Evolutionary conservation across 768 basidiomycete genomes (phyloP).

Genomic region (Auriscalpium orientale): DNA sequence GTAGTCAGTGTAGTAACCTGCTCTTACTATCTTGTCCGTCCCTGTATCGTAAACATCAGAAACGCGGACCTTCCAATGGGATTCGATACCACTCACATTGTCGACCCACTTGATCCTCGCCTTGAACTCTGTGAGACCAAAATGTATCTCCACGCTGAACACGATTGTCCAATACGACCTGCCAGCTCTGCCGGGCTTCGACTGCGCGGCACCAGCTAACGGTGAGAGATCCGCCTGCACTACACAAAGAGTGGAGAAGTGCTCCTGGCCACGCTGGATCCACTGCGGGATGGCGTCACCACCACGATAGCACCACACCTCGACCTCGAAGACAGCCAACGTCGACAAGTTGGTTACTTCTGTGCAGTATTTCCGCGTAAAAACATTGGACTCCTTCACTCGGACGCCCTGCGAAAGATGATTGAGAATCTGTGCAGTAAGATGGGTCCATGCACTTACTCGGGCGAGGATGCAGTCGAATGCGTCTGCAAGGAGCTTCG

Average conservation of each 20-base stretch:
- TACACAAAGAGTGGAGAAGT: constrained; percentile 70
- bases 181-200: constrained; percentile 55
- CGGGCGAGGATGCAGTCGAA: constrained; percentile 74
- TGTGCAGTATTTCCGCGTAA: constrained; percentile 76
- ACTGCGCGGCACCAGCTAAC: constrained; percentile 59
- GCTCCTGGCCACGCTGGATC: constrained; percentile 59
- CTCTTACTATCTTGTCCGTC: constrained; percentile 63
- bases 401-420: constrained; percentile 43
- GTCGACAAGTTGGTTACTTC: constrained; percentile 71
- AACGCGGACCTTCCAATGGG: neutral
- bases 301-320: constrained; percentile 81
- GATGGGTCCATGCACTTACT: constrained; percentile 31
- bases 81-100: constrained; percentile 41
- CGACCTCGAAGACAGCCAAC: constrained; percentile 75
- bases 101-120: constrained; percentile 80
- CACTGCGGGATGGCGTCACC: constrained; percentile 63
- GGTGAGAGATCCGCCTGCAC: constrained; percentile 74
- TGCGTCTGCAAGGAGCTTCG: constrained; percentile 70
- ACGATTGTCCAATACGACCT: constrained; percentile 80
- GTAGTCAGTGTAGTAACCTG: neutral
- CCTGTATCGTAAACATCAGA: constrained; percentile 29
- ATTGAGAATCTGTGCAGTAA: neutral
- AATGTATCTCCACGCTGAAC: constrained; percentile 79
- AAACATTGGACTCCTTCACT: constrained; percentile 77
- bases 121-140: constrained; percentile 75